These are phyloP conservation scores for Penicillium desertorum DNA, from an alignment of 495 filamentous ascomycete species.

Conservation along the genomic window DNA sequence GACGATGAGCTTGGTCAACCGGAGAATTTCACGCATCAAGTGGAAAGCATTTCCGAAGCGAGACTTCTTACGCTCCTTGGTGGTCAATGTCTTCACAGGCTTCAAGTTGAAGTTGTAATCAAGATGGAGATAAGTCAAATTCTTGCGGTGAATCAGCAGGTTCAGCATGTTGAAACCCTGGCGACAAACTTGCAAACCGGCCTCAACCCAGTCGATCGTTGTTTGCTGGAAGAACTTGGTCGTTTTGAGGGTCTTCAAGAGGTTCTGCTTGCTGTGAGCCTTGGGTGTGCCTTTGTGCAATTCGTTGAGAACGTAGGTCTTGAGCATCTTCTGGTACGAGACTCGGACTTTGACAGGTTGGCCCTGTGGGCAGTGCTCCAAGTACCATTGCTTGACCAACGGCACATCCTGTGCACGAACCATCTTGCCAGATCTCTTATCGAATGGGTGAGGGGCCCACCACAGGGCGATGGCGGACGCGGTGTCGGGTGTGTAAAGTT, in stretches of 20 bases:
- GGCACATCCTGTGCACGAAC: constrained; percentile 96
- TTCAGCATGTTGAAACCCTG: constrained; percentile 99
- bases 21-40: constrained; percentile 98
- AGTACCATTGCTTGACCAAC: constrained; percentile 97
- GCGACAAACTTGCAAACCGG: constrained; percentile 94
- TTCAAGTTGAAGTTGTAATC: constrained; percentile 99
- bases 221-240: constrained; percentile 99
- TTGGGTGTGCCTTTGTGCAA: constrained; percentile 93
- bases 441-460: constrained; percentile 98
- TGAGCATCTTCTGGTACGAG: constrained; percentile 98
- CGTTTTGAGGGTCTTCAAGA: constrained; percentile 83
- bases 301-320: constrained; percentile 95
- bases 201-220: constrained; percentile 99
- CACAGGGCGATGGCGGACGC: constrained; percentile 89
- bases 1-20: constrained; percentile 95
- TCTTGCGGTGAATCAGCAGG: constrained; percentile 96
- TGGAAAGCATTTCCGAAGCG: constrained; percentile 99
- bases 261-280: constrained; percentile 89
- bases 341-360: constrained; percentile 97
- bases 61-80: constrained; percentile 99
- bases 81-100: constrained; percentile 97
- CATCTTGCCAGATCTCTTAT: constrained; percentile 96
- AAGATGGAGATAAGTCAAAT: constrained; percentile 95
- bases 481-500: constrained; percentile 86
- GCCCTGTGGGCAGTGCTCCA: constrained; percentile 89